phyloP scores from a whole-genome alignment of 176 grass and related monocot genomes.

The Oryza australiensis region DNA sequence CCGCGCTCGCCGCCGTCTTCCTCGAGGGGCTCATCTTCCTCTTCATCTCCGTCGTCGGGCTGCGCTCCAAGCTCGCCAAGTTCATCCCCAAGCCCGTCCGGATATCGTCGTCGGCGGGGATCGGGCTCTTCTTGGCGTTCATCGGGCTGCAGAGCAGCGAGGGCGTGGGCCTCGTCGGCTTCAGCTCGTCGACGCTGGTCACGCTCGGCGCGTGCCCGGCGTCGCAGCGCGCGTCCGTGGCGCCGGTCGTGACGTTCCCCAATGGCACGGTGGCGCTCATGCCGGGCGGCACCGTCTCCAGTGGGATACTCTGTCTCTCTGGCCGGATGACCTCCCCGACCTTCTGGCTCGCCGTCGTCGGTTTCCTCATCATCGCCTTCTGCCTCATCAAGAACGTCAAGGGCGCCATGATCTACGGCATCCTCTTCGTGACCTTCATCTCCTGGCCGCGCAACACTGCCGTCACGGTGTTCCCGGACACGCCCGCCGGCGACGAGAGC shows the following conservation, averaged over 20 bases:
- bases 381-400: constrained; percentile 72
- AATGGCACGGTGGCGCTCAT: constrained; percentile 68
- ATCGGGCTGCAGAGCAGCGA: constrained; percentile 67
- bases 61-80: constrained; percentile 55
- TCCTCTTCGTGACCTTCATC: constrained; percentile 74
- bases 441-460: constrained; percentile 70
- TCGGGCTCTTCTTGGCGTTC: constrained; percentile 67
- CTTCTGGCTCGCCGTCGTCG: constrained; percentile 75
- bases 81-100: constrained; percentile 66
- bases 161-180: constrained; percentile 63
- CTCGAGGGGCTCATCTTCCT: constrained; percentile 78
- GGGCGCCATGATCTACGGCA: constrained; percentile 82
- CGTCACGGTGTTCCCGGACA: constrained; percentile 71
- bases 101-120: constrained; percentile 66
- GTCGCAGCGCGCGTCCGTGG: constrained; percentile 57
- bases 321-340: constrained; percentile 70
- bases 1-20: constrained; percentile 74
- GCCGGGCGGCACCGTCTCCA: constrained; percentile 58
- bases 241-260: constrained; percentile 56
- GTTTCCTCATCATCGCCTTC: constrained; percentile 74
- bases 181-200: constrained; percentile 66
- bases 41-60: constrained; percentile 51
- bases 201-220: constrained; percentile 72
- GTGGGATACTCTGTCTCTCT: constrained; percentile 58
- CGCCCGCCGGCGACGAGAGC: constrained; percentile 52